Percentiles rank a stretch among this genome's conserved stretches.
Conservation (phyloP, 1,284 basidiomycete species). For the Hypsizygus ulmarius region DNA sequence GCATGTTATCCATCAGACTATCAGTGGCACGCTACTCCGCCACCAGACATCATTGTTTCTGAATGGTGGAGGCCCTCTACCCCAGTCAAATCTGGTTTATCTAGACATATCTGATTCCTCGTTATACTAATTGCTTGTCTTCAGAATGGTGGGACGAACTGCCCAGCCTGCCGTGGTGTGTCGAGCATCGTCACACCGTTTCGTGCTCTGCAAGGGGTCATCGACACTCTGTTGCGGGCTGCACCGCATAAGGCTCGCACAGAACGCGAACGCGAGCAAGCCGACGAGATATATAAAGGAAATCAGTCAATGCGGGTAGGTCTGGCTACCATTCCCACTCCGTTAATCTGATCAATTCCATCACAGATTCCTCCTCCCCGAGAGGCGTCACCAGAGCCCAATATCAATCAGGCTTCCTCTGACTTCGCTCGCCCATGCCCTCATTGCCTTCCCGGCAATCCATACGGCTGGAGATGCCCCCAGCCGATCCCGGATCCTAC, state of each 20-base stretch:
- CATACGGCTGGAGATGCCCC: slow-evolving; percentile 70
- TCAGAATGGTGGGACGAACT: slow-evolving; percentile 78
- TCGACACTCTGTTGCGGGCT: slow-evolving; percentile 63
- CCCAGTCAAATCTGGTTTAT: not conserved
- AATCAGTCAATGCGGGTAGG: slow-evolving; percentile 68
- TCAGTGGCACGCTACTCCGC: slow-evolving; percentile 6
- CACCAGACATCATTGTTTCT: not conserved
- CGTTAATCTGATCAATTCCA: slow-evolving; percentile 10
- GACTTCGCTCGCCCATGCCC: slow-evolving; percentile 74
- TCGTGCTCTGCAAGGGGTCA: slow-evolving; percentile 63
- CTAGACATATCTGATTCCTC: not conserved
- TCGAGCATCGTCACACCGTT: slow-evolving; percentile 68
- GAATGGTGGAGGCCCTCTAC: not conserved
- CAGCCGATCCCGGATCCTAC: slow-evolving; percentile 69
- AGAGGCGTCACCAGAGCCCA: slow-evolving; percentile 72
- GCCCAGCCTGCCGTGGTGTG: slow-evolving; percentile 68
- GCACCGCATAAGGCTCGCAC: slow-evolving; percentile 64
- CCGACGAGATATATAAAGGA: slow-evolving; percentile 68
- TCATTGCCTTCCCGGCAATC: slow-evolving; percentile 63
- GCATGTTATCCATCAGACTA: slow-evolving; percentile 15
- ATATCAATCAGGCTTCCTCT: slow-evolving; percentile 49
- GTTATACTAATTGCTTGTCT: slow-evolving; percentile 12
- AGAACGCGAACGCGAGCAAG: slow-evolving; percentile 66
- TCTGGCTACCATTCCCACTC: slow-evolving; percentile 15
- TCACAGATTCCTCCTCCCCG: slow-evolving; percentile 67